These are phyloP conservation scores for Rauvolfia tetraphylla DNA, from an alignment of 257 asterid genomes.

Conservation along the genomic window DNA sequence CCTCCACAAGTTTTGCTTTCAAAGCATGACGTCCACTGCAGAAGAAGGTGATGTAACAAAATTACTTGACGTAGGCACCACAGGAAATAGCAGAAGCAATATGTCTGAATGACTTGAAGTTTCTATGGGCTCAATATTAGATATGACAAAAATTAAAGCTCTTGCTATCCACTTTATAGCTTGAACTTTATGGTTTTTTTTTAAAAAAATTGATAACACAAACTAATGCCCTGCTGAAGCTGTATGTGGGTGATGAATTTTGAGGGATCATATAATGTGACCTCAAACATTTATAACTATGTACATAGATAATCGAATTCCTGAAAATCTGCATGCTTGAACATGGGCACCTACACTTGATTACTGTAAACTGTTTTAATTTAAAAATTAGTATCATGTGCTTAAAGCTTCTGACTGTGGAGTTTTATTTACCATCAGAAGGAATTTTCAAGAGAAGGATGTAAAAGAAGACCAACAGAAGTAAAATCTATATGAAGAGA, in stretches of 20 bases:
- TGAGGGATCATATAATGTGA: not conserved
- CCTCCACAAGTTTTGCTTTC: constrained; percentile 88
- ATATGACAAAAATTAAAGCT: not conserved
- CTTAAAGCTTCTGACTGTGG: not conserved
- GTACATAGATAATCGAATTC: not conserved
- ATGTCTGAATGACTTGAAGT: not conserved
- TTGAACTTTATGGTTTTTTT: not conserved
- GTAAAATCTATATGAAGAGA: not conserved
- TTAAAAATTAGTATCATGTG: not conserved
- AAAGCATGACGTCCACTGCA: constrained; percentile 97
- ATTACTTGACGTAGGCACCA: not conserved
- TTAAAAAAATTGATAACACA: not conserved
- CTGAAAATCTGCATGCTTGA: not conserved
- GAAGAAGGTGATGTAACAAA: constrained; percentile 15
- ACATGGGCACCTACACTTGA: not conserved
- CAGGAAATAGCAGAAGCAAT: not conserved
- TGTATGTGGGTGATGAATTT: not conserved
- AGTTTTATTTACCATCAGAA: not conserved
- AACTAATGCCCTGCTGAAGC: not conserved
- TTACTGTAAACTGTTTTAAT: not conserved
- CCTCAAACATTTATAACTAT: not conserved
- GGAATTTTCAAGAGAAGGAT: not conserved
- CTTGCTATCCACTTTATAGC: not conserved
- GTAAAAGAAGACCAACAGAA: not conserved
- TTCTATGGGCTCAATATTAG: not conserved